Evolutionary conservation across 768 basidiomycete genomes (phyloP).

Genomic region (Pisolithus microcarpus): DNA sequence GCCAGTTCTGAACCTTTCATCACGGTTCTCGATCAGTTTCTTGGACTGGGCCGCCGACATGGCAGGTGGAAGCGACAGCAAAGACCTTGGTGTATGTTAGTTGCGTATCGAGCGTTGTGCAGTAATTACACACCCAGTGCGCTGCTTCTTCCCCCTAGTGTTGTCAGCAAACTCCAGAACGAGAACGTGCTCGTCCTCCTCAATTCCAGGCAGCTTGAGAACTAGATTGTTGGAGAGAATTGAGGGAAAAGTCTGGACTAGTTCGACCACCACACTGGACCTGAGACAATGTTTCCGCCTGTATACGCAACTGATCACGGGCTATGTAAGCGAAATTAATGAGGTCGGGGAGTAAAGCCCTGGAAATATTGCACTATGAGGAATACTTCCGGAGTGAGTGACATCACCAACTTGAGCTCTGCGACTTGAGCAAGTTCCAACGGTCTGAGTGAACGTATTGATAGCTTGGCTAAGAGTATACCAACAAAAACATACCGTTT

Average conservation of each 20-base stretch:
- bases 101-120: not conserved
- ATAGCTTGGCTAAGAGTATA: not conserved
- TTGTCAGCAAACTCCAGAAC: constrained; percentile 46
- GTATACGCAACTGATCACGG: constrained; percentile 49
- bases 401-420: constrained; percentile 61
- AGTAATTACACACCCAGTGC: constrained; percentile 17
- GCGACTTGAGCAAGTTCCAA: constrained; percentile 72
- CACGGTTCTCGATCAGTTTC: constrained; percentile 65
- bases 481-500: constrained; percentile 46
- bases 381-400: not conserved
- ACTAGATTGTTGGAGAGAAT: constrained; percentile 11
- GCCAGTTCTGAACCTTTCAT: constrained; percentile 57
- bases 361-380: constrained; percentile 19
- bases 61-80: constrained; percentile 23
- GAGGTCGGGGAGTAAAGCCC: constrained; percentile 75
- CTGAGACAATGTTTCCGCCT: constrained; percentile 30
- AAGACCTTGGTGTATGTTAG: constrained; percentile 9
- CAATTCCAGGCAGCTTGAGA: constrained; percentile 20
- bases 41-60: constrained; percentile 54
- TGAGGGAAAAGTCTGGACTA: constrained; percentile 37
- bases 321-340: constrained; percentile 81
- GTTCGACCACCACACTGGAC: constrained; percentile 20
- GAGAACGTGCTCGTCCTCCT: constrained; percentile 43
- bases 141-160: constrained; percentile 27
- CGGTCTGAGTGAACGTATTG: constrained; percentile 42